Base-by-base conservation (phyloP, 306 rosid species). In the Rubus parviflorus region DNA sequence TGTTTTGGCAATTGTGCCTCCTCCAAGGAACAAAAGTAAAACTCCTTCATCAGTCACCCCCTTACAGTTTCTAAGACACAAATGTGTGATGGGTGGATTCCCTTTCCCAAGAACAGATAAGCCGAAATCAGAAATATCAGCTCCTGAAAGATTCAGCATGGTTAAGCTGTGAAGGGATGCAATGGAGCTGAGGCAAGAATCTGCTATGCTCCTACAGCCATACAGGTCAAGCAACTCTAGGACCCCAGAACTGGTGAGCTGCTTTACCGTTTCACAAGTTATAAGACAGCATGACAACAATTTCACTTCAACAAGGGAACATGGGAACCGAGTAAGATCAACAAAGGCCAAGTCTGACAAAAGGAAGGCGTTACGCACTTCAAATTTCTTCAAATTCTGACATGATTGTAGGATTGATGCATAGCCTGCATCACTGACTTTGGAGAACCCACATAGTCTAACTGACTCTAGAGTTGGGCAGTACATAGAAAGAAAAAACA, bases 141-240 rank as follows among this genome's bases (percentile, higher is more conserved):
- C 62, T 66, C 79, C 75, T 38, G 75, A 6, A 15, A 82, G 85
- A 67, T 77, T 82, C 45, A 77, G 56, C 41, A 72, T 77, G 40
- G 76, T 68, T 68, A 82, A 57, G 56, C 53, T 51, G 40, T 8
- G 48, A 65, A 82, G 78, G 8, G 42, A 23, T 48, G 82, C 74
- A 67, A 82, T 58, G 72, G 79, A 66, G 20, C 58, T 13, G 38
- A 82, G 75, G 75, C 85, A 66, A 19, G 63, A 81, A 48, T 77
- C 78, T 66, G 85, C 80, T 82, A 82, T 57, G 77, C 85, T 82
- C 72, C 56, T 77, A 73, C 85, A 82, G 75, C 82, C 81, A 77
- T 63, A 19, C 40, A 82, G 85, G 68, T 82, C 82, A 66, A 82
- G 85, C 65, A 77, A 75, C 53, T 77, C 82, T 58, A 82, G 47